Percentiles rank a stretch among this genome's conserved stretches.
phyloP scores from a whole-genome alignment of 257 asterid species.

The Coffea canephora region DNA sequence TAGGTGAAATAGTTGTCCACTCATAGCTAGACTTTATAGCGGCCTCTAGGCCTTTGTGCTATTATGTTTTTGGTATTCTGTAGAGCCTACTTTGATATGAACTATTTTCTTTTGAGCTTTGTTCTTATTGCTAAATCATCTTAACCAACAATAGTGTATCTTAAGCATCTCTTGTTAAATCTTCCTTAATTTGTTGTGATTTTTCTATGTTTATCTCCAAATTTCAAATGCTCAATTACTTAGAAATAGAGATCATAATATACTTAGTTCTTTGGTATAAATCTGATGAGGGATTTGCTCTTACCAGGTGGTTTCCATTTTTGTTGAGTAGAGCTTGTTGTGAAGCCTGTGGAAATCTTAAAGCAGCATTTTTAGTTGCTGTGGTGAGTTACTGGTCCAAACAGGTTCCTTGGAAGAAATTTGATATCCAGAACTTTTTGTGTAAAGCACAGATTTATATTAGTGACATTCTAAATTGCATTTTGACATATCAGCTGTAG shows the following conservation, averaged over 20 bases:
- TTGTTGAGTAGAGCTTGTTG: conserved; percentile 93
- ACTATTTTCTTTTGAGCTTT: not conserved
- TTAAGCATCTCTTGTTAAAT: not conserved
- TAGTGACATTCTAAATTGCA: not conserved
- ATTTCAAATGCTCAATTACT: not conserved
- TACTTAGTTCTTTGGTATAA: conserved; percentile 14
- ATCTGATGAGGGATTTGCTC: conserved; percentile 15
- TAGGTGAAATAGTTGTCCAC: conserved; percentile 49
- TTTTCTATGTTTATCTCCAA: not conserved
- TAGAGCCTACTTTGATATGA: not conserved
- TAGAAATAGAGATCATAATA: not conserved
- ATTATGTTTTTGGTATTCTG: not conserved
- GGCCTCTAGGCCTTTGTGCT: not conserved
- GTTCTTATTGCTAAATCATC: conserved; percentile 2
- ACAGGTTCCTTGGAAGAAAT: not conserved
- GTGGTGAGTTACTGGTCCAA: conserved; percentile 68
- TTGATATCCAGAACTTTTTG: not conserved
- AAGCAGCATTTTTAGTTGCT: conserved; percentile 97
- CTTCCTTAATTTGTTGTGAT: not conserved
- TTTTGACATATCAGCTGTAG: not conserved
- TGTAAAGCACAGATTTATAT: not conserved
- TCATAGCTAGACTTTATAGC: not conserved
- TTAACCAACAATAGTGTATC: not conserved
- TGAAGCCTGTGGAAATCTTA: conserved; percentile 97
- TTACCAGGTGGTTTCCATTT: conserved; percentile 94